These are phyloP conservation scores for Cenchrus purpureus DNA, from an alignment of 176 grass and related monocot genomes.

Conservation along the genomic window DNA sequence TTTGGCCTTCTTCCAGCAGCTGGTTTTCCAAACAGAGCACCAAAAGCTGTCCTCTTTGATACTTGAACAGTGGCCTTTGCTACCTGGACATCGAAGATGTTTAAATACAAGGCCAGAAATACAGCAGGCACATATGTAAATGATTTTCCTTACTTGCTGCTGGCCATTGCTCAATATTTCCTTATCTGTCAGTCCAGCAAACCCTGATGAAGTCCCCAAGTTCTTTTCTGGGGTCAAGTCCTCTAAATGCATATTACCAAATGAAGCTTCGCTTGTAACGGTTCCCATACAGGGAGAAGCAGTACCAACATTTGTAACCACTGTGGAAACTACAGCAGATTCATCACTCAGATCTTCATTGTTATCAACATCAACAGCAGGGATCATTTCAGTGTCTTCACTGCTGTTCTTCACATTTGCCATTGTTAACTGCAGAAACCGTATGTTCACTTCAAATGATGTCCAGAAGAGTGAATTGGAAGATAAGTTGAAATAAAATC, in stretches of 20 bases:
- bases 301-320: conserved; percentile 34
- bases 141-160: conserved; percentile 42
- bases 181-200: conserved; percentile 26
- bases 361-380: conserved; percentile 50
- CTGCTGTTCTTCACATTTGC: conserved; percentile 12
- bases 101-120: conserved; percentile 34
- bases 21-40: conserved; percentile 79
- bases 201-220: conserved; percentile 24
- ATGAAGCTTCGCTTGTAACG: conserved; percentile 29
- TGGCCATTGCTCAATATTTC: conserved; percentile 37
- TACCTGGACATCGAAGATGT: conserved; percentile 30
- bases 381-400: conserved; percentile 51
- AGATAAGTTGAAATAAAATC: conserved; percentile 21
- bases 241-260: conserved; percentile 42
- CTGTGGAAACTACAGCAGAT: conserved; percentile 45
- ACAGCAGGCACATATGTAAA: conserved; percentile 20
- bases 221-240: conserved; percentile 27
- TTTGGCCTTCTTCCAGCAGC: conserved; percentile 54
- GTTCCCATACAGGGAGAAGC: conserved; percentile 38
- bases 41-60: conserved; percentile 75
- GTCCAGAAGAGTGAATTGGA: conserved; percentile 19
- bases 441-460: conserved; percentile 27
- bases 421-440: conserved; percentile 43
- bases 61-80: conserved; percentile 73
- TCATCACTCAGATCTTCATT: conserved; percentile 14